Conservation (phyloP, 257 asterid species). For the Solanum rostratum region DNA sequence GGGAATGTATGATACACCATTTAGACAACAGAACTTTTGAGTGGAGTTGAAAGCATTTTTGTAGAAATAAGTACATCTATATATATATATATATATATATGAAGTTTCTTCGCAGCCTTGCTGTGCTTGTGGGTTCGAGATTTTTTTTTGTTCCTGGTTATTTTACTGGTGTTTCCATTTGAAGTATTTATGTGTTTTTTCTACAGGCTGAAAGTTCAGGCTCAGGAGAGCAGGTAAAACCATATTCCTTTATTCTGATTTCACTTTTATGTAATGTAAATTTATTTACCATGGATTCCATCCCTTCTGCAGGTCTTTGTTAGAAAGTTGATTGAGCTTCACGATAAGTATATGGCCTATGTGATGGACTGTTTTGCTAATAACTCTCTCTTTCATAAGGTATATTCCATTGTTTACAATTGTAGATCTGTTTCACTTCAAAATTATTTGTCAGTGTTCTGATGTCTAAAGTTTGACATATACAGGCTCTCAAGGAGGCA, state of each 20-base stretch:
- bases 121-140: background rate
- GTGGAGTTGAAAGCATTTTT: background rate
- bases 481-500: slow-evolving; percentile 60
- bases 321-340: slow-evolving; percentile 17
- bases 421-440: background rate
- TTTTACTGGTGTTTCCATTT: background rate
- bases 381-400: slow-evolving; percentile 18
- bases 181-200: slow-evolving; percentile 3
- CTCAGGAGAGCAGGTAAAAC: slow-evolving; percentile 30
- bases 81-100: background rate
- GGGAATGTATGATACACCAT: background rate
- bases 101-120: background rate
- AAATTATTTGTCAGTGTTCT: background rate
- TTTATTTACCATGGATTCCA: background rate
- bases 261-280: background rate
- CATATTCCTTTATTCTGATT: background rate
- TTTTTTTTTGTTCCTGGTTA: background rate
- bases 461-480: background rate
- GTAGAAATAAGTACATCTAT: background rate
- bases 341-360: slow-evolving; percentile 14
- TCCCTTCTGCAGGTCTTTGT: slow-evolving; percentile 13
- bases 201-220: slow-evolving; percentile 28
- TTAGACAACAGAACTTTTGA: background rate
- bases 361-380: slow-evolving; percentile 7
- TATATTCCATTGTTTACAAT: background rate